These are phyloP conservation scores for Filobasidium wieringae DNA, from an alignment of 768 basidiomycete genomes.

Conservation along the genomic window DNA sequence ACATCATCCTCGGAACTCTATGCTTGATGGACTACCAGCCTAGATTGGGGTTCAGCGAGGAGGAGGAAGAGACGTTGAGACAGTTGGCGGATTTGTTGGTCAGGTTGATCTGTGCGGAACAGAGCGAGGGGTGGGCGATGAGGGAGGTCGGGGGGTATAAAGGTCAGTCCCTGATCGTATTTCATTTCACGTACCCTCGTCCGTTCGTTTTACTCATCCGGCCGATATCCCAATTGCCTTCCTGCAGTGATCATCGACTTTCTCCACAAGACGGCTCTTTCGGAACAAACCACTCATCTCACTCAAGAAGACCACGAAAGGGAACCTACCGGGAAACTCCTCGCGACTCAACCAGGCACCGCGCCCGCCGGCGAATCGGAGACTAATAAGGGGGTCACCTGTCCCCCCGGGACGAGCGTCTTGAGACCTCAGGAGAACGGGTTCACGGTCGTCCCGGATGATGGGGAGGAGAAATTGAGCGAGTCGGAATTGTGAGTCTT, in stretches of 20 bases:
- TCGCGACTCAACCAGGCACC: background rate
- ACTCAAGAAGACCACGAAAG: background rate
- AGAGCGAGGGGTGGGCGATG: conserved; percentile 27
- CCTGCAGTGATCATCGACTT: conserved; percentile 18
- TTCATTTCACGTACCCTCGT: background rate
- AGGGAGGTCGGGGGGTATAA: conserved; percentile 21
- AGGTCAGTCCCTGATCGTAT: background rate
- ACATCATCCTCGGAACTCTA: conserved; percentile 19
- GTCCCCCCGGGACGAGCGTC: too few species aligned
- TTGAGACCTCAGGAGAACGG: conserved; percentile 10
- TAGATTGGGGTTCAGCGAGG: conserved; percentile 17
- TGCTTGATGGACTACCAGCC: conserved; percentile 19
- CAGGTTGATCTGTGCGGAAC: conserved; percentile 26
- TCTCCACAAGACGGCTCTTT: conserved; percentile 22
- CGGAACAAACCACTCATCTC: background rate
- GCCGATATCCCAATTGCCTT: background rate
- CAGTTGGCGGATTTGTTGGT: conserved; percentile 34
- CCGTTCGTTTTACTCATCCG: background rate
- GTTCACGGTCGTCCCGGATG: background rate
- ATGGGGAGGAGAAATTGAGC: conserved; percentile 8
- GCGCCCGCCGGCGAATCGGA: background rate
- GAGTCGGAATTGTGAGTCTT: conserved; percentile 17
- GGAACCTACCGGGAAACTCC: background rate
- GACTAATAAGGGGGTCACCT: background rate
- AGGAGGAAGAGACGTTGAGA: conserved; percentile 20